A percentile compares a stretch with the other conserved stretches of the same genome.
phyloP scores from a whole-genome alignment of 257 asterid genomes.

The Forsythia viridissima region DNA sequence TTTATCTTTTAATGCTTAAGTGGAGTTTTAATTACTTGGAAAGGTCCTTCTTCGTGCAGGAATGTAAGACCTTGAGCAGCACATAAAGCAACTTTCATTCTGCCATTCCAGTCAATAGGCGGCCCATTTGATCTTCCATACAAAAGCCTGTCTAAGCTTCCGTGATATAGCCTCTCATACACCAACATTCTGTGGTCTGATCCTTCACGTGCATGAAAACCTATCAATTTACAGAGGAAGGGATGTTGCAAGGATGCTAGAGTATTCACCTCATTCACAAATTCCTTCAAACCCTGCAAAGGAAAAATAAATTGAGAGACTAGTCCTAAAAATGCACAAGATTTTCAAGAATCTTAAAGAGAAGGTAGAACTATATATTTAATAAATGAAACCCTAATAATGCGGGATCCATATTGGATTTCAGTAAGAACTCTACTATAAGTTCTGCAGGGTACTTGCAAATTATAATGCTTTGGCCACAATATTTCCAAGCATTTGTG shows the following conservation, averaged over 20 bases:
- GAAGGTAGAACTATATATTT: background rate
- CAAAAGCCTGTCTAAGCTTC: conserved; percentile 84
- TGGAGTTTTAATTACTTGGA: conserved; percentile 59
- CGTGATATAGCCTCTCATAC: conserved; percentile 82
- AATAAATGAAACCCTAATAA: background rate
- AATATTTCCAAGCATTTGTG: background rate
- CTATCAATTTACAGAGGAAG: conserved; percentile 74
- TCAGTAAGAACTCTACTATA: background rate
- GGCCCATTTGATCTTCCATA: conserved; percentile 94
- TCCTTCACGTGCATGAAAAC: conserved; percentile 86
- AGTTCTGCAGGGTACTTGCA: background rate
- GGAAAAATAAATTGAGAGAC: conserved; percentile 15
- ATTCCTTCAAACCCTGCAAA: conserved; percentile 82
- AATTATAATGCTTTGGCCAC: background rate
- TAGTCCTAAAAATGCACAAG: background rate
- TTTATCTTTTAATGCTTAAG: conserved; percentile 6
- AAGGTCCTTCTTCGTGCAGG: conserved; percentile 97
- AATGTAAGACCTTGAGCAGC: conserved; percentile 98
- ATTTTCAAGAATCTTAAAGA: conserved; percentile 1
- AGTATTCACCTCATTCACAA: conserved; percentile 71
- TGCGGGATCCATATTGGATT: background rate
- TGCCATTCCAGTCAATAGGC: conserved; percentile 91
- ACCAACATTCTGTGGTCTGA: conserved; percentile 83
- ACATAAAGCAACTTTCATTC: conserved; percentile 87
- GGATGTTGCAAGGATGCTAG: conserved; percentile 87